A percentile compares a stretch with the other conserved stretches of the same genome.
These are phyloP conservation scores for Nicotiana sylvestris DNA, from an alignment of 257 asterid species.

Conservation along the genomic window DNA sequence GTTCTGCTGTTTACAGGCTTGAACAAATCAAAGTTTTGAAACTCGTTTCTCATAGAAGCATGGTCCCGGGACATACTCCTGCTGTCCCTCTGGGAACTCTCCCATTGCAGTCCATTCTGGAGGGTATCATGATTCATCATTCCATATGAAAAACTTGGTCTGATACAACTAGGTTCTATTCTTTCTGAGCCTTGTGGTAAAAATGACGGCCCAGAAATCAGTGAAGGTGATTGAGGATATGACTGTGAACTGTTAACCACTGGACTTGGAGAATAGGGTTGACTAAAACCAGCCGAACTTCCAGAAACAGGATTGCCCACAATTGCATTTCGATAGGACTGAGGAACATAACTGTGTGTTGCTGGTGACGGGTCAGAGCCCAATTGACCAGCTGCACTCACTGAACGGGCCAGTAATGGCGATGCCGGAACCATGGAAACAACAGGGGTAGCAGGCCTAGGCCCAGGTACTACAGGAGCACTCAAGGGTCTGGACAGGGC, in stretches of 20 bases:
- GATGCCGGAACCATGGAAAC: constrained; percentile 51
- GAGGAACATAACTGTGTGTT: constrained; percentile 53
- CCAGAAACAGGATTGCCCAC: constrained; percentile 49
- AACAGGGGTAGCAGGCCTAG: constrained; percentile 46
- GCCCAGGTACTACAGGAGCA: constrained; percentile 62
- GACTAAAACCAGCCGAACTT: constrained; percentile 42
- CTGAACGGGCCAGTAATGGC: constrained; percentile 64
- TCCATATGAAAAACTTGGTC: constrained; percentile 55
- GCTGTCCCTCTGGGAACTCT: constrained; percentile 48
- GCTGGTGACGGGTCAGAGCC: constrained; percentile 58
- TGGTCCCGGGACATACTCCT: constrained; percentile 31
- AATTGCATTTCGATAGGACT: constrained; percentile 81
- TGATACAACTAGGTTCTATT: constrained; percentile 35
- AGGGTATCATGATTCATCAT: constrained; percentile 39
- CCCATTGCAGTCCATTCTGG: constrained; percentile 51
- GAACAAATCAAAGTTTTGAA: constrained; percentile 39
- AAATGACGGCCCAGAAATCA: constrained; percentile 38
- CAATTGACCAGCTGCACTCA: constrained; percentile 70
- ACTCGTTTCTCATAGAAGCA: constrained; percentile 30
- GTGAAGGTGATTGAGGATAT: constrained; percentile 42
- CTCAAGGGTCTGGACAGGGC: constrained; percentile 76
- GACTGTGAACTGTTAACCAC: constrained; percentile 38
- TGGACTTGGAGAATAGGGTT: constrained; percentile 43
- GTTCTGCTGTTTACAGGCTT: constrained; percentile 39
- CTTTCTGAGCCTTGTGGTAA: constrained; percentile 47